These are phyloP conservation scores for Phytophthora kernoviae DNA, from an alignment of 352 stramenopile species.

Conservation along the genomic window DNA sequence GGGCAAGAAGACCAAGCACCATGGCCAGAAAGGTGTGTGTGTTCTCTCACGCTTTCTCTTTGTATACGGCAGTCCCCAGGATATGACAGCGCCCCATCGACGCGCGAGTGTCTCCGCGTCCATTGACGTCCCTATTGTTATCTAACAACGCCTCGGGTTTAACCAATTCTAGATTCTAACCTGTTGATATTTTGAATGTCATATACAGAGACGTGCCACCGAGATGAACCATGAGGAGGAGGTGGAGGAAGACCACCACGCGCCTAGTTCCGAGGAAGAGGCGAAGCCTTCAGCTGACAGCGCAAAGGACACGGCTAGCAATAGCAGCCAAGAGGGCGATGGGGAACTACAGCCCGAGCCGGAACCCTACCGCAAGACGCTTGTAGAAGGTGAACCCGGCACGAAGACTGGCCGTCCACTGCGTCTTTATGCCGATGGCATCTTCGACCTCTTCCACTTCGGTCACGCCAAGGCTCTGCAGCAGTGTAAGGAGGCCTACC, in stretches of 20 bases:
- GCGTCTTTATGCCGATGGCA: slow-evolving; percentile 87
- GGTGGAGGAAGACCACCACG: slow-evolving; percentile 29
- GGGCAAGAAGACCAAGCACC: slow-evolving; percentile 2
- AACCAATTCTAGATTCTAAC: background rate
- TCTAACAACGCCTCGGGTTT: no score
- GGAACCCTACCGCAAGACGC: slow-evolving; percentile 63
- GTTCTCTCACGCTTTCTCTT: background rate
- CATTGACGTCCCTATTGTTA: background rate
- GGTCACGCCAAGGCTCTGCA: slow-evolving; percentile 87
- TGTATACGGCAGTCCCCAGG: background rate
- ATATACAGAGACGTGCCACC: slow-evolving; percentile 36
- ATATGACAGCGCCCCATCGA: background rate
- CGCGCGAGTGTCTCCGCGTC: background rate
- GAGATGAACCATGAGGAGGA: slow-evolving; percentile 48
- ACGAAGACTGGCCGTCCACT: slow-evolving; percentile 77
- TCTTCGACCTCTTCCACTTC: slow-evolving; percentile 92
- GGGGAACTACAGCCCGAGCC: slow-evolving; percentile 40
- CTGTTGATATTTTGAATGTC: slow-evolving; percentile 19
- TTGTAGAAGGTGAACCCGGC: slow-evolving; percentile 70
- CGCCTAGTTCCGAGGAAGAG: slow-evolving; percentile 20
- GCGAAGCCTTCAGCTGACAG: slow-evolving; percentile 9
- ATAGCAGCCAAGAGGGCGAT: slow-evolving; percentile 29
- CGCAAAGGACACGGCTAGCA: slow-evolving; percentile 24
- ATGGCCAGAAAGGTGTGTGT: slow-evolving; percentile 43
- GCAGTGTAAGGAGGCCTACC: slow-evolving; percentile 88